phyloP scores from a whole-genome alignment of 176 grass and related monocot species.

The Triticum urartu region DNA sequence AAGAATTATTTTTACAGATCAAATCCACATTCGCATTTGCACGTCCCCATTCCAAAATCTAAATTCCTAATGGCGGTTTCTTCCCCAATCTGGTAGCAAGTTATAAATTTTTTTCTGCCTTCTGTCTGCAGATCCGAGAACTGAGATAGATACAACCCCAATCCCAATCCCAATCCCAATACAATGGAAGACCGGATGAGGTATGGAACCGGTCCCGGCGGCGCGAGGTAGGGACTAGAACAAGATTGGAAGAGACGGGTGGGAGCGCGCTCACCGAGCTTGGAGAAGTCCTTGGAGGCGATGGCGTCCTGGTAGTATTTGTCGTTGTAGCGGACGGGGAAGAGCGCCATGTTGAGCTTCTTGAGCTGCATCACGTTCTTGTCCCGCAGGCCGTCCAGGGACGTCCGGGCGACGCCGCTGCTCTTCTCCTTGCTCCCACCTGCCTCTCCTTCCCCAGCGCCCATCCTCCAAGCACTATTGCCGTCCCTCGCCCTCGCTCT shows the following conservation, averaged over 20 bases:
- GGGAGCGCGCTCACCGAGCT: conserved; percentile 64
- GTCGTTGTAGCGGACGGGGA: conserved; percentile 95
- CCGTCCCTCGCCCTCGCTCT: neutral
- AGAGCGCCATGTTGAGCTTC: conserved; percentile 94
- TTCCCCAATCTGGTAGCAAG: conserved; percentile 13
- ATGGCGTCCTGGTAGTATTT: conserved; percentile 94
- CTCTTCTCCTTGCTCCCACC: conserved; percentile 36
- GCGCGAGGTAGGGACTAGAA: neutral
- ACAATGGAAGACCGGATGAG: neutral
- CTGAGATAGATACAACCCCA: neutral
- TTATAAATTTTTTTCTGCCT: neutral
- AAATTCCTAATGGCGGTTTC: conserved; percentile 6
- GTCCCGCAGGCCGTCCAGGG: conserved; percentile 83
- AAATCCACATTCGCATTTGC: neutral
- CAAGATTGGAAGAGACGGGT: neutral
- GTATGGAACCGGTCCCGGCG: neutral
- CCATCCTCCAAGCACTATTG: conserved; percentile 19
- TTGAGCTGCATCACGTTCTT: conserved; percentile 99
- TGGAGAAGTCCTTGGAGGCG: conserved; percentile 90
- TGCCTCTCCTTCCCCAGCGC: conserved; percentile 24
- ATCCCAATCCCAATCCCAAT: neutral
- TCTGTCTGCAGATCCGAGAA: conserved; percentile 31
- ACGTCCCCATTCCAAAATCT: neutral
- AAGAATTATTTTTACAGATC: conserved; percentile 6
- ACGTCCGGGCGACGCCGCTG: conserved; percentile 44